A percentile compares a stretch with the other conserved stretches of the same genome.
Conservation (phyloP, 495 filamentous ascomycete genomes). For the Elaphomyces granulatus region DNA sequence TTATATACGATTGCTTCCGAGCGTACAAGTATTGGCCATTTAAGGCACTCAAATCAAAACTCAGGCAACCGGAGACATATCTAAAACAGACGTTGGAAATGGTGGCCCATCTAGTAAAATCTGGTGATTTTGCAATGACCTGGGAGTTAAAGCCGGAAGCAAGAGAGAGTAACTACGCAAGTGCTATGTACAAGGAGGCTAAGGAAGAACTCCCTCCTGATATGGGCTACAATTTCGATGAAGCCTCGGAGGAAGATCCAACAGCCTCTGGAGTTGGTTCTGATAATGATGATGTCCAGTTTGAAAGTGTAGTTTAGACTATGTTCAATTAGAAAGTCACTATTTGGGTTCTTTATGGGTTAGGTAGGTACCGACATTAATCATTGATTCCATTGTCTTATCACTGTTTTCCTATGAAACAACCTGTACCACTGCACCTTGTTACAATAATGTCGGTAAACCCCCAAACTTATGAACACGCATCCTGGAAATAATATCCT, state of each 20-base stretch:
- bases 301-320: constrained; percentile 50
- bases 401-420: no score
- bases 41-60: constrained; percentile 54
- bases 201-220: constrained; percentile 37
- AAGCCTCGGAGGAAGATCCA: constrained; percentile 29
- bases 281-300: constrained; percentile 58
- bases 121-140: constrained; percentile 65
- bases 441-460: no score
- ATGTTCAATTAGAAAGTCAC: constrained; percentile 10
- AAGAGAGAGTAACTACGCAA: constrained; percentile 37
- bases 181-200: constrained; percentile 23
- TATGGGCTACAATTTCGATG: constrained; percentile 26
- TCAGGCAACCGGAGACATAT: constrained; percentile 81
- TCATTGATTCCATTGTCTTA: no score
- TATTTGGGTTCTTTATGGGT: constrained; percentile 5
- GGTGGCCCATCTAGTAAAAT: constrained; percentile 65
- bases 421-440: no score
- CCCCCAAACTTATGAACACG: no score
- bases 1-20: constrained; percentile 66
- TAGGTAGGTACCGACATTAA: constrained; percentile 8
- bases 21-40: constrained; percentile 81
- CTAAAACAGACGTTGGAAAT: constrained; percentile 72
- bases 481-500: no score
- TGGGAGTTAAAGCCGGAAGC: constrained; percentile 73
- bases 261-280: constrained; percentile 31